phyloP scores from a whole-genome alignment of 257 asterid species.

The Knoxia roxburghii region DNA sequence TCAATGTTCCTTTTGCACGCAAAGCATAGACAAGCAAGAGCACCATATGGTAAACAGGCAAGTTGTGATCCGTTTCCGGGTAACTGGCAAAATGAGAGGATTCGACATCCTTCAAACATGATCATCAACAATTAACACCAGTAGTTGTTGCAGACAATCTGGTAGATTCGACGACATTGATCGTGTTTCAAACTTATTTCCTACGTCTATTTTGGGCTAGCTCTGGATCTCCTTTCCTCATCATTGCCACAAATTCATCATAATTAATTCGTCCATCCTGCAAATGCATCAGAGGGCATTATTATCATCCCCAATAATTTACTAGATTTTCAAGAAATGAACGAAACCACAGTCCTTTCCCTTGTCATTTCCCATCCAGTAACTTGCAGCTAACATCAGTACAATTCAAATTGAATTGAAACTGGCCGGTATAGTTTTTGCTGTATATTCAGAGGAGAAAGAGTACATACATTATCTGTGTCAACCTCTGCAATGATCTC shows the following conservation, averaged over 20 bases:
- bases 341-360: not conserved
- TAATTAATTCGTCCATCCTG: slow-evolving; percentile 93
- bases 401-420: not conserved
- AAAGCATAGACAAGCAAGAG: not conserved
- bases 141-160: not conserved
- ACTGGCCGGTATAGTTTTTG: not conserved
- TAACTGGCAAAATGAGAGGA: slow-evolving; percentile 1
- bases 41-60: not conserved
- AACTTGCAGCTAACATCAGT: not conserved
- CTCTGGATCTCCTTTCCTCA: slow-evolving; percentile 80
- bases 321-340: not conserved
- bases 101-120: not conserved
- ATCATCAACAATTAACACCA: not conserved
- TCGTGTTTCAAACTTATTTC: slow-evolving; percentile 26
- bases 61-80: not conserved
- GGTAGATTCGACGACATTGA: not conserved
- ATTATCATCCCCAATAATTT: not conserved
- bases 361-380: not conserved
- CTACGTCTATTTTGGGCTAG: slow-evolving; percentile 54
- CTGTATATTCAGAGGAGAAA: slow-evolving; percentile 3
- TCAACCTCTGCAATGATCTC: slow-evolving; percentile 94
- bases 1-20: not conserved
- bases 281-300: slow-evolving; percentile 13
- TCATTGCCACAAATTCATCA: slow-evolving; percentile 83
- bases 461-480: slow-evolving; percentile 53